Conservation (phyloP, 108 stramenopile species). For the Nitzschia sp. region DNA sequence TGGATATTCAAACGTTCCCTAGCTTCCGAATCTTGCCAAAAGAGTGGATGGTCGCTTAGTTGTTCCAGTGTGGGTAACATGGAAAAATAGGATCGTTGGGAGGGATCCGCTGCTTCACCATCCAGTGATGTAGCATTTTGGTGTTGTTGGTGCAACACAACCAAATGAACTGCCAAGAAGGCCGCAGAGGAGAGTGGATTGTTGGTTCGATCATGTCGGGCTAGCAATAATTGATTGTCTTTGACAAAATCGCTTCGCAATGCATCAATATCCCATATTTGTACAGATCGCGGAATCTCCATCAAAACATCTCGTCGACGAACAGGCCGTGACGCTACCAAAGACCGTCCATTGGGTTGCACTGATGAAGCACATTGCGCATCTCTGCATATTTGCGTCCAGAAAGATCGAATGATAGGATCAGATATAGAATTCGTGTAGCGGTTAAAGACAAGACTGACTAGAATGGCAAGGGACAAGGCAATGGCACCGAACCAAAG, state of each 20-base stretch:
- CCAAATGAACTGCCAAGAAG: conserved; percentile 64
- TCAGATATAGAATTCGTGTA: not conserved
- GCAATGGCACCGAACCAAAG: conserved; percentile 17
- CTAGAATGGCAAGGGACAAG: conserved; percentile 23
- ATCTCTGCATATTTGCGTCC: conserved; percentile 5
- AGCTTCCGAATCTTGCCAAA: conserved; percentile 44
- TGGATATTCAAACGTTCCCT: conserved; percentile 39
- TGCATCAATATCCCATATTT: conserved; percentile 88
- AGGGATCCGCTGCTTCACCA: not conserved
- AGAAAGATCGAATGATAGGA: conserved; percentile 12
- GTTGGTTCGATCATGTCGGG: conserved; percentile 49
- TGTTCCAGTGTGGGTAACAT: conserved; percentile 58
- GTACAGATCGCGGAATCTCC: conserved; percentile 61
- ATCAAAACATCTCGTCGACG: conserved; percentile 48
- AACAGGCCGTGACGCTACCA: conserved; percentile 36
- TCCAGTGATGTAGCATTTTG: not conserved
- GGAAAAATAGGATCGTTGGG: conserved; percentile 26
- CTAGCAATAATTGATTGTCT: conserved; percentile 39
- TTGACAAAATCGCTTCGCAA: conserved; percentile 63
- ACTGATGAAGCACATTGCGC: conserved; percentile 21
- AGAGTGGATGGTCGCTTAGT: conserved; percentile 60
- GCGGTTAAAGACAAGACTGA: conserved; percentile 15
- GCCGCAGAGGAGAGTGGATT: conserved; percentile 68
- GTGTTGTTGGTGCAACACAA: conserved; percentile 12
- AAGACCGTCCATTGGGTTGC: conserved; percentile 20